phyloP scores from a whole-genome alignment of 208 protist genomes.

The Trypanosoma cruzi region DNA sequence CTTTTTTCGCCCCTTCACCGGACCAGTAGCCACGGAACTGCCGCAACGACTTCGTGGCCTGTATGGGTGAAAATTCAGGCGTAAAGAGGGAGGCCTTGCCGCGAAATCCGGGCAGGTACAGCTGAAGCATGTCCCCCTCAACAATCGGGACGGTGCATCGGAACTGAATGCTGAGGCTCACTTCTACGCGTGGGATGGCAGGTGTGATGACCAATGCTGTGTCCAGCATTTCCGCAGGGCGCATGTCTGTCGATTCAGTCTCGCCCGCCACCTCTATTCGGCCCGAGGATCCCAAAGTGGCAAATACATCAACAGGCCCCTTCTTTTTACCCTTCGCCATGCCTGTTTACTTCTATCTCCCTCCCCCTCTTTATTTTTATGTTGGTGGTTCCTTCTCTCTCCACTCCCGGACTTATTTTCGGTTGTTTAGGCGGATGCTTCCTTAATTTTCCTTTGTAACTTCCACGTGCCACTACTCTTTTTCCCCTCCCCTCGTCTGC shows the following conservation, averaged over 20 bases:
- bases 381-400: not conserved
- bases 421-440: not conserved
- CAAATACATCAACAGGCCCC: conserved; percentile 30
- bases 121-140: conserved; percentile 59
- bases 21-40: conserved; percentile 82
- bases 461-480: too few relatives aligned
- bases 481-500: not conserved
- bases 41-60: conserved; percentile 19
- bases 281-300: not conserved
- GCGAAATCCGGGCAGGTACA: conserved; percentile 69
- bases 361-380: conserved; percentile 20
- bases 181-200: conserved; percentile 59
- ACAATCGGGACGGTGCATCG: conserved; percentile 59
- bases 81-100: conserved; percentile 53
- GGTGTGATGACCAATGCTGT: conserved; percentile 57
- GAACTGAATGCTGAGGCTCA: conserved; percentile 61
- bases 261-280: not conserved
- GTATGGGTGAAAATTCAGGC: conserved; percentile 30
- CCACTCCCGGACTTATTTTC: not conserved
- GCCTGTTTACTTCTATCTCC: not conserved
- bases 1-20: conserved; percentile 56
- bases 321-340: conserved; percentile 29
- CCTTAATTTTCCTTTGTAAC: not conserved
- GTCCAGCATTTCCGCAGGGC: conserved; percentile 54
- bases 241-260: conserved; percentile 19